Evolutionary conservation across 495 filamentous ascomycete genomes (phyloP).

Genomic region (Penicillium arizonense): DNA sequence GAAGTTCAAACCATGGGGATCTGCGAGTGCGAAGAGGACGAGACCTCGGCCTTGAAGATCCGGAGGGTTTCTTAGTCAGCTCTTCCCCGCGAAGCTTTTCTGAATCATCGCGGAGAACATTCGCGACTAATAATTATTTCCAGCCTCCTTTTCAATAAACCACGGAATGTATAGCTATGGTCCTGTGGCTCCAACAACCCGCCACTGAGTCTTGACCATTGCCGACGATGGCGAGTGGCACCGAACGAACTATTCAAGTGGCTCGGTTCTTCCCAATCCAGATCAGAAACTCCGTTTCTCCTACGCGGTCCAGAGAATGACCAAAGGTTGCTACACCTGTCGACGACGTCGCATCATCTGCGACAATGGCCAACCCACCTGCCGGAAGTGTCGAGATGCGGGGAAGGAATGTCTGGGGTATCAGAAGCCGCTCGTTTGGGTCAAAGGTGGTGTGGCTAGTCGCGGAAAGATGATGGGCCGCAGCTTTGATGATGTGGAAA

Average conservation of each 20-base stretch:
- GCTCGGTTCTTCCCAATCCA: conserved; percentile 15
- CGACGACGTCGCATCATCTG: conserved; percentile 53
- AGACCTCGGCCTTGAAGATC: conserved; percentile 3
- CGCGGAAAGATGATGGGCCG: conserved; percentile 53
- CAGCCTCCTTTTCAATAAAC: not conserved
- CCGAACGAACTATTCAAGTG: conserved; percentile 12
- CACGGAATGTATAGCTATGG: conserved; percentile 11
- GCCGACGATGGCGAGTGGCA: conserved; percentile 26
- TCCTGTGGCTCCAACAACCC: conserved; percentile 6
- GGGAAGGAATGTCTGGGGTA: conserved; percentile 63
- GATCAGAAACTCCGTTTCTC: conserved; percentile 12
- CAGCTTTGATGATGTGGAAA: conserved; percentile 41
- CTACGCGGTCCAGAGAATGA: conserved; percentile 30
- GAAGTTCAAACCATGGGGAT: not conserved
- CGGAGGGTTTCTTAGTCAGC: conserved; percentile 2
- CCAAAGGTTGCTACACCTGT: conserved; percentile 51
- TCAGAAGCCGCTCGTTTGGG: conserved; percentile 53
- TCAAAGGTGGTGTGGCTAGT: conserved; percentile 50
- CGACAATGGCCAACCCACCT: conserved; percentile 61
- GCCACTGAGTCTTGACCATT: conserved; percentile 12
- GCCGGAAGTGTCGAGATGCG: conserved; percentile 62
- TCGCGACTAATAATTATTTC: not conserved
- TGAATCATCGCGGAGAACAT: not conserved
- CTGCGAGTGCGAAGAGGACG: not conserved
- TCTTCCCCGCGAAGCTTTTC: conserved; percentile 5